Percentiles rank a stretch among this genome's conserved stretches.
These are phyloP conservation scores for Paxillus ammoniavirescens DNA, from an alignment of 768 basidiomycete genomes.

Conservation along the genomic window DNA sequence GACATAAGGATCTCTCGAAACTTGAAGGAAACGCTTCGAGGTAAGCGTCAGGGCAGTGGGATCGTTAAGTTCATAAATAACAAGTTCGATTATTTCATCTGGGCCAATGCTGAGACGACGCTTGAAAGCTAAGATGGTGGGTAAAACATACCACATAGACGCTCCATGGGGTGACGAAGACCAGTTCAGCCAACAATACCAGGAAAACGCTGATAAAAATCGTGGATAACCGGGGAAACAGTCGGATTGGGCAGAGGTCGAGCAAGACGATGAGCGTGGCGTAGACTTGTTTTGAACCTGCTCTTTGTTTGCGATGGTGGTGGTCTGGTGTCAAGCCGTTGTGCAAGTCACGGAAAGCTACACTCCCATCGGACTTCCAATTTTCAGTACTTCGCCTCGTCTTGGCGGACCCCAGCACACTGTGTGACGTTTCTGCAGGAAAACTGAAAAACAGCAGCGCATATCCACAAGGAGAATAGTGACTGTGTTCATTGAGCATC, in stretches of 20 bases:
- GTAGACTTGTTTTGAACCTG: constrained; percentile 1
- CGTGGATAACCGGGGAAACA: background rate
- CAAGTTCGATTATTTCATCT: constrained; percentile 70
- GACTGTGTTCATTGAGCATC: background rate
- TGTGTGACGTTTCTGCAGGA: constrained; percentile 4
- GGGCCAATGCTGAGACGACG: constrained; percentile 7
- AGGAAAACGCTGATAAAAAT: background rate
- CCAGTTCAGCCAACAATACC: background rate
- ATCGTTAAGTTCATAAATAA: constrained; percentile 70
- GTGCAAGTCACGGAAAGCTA: constrained; percentile 29
- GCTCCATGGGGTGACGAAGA: constrained; percentile 46
- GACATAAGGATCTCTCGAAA: constrained; percentile 73
- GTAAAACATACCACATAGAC: constrained; percentile 58
- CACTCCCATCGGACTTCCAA: constrained; percentile 35
- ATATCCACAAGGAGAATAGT: background rate
- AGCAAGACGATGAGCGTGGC: constrained; percentile 1
- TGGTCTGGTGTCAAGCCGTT: constrained; percentile 34
- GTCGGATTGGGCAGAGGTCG: background rate
- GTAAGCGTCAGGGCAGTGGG: constrained; percentile 57
- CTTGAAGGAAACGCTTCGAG: constrained; percentile 56
- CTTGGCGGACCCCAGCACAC: constrained; percentile 30
- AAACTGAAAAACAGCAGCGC: background rate
- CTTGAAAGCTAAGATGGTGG: constrained; percentile 4
- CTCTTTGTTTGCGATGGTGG: constrained; percentile 34
- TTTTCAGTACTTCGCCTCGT: constrained; percentile 28